These are phyloP conservation scores for Ustilago sp. DNA, from an alignment of 1,284 basidiomycete genomes.

Conservation along the genomic window DNA sequence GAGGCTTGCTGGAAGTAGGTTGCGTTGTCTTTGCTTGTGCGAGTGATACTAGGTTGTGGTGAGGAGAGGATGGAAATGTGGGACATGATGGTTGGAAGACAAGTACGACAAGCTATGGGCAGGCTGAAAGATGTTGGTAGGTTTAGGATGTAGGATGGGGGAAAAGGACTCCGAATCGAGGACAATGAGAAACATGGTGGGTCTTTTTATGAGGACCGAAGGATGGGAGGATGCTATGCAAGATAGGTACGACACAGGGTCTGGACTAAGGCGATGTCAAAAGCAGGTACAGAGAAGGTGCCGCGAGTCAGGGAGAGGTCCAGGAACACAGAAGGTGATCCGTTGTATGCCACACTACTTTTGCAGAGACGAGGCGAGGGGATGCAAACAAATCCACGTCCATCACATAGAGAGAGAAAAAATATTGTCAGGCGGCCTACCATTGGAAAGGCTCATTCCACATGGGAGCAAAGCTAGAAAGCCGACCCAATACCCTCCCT, in stretches of 20 bases:
- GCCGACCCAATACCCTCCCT: background rate
- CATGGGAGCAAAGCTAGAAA: background rate
- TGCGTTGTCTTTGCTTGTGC: conserved; percentile 20
- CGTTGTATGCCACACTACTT: background rate
- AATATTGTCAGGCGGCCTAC: background rate
- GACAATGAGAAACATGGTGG: conserved; percentile 8
- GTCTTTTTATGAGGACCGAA: conserved; percentile 16
- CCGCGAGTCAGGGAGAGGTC: background rate
- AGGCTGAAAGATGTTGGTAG: background rate
- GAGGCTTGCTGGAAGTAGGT: conserved; percentile 21
- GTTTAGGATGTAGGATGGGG: background rate
- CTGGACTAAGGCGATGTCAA: conserved; percentile 19
- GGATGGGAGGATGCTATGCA: conserved; percentile 4
- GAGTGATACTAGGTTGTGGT: conserved; percentile 21
- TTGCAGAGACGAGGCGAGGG: background rate
- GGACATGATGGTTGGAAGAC: conserved; percentile 34
- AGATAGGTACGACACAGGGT: conserved; percentile 18
- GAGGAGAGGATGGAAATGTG: conserved; percentile 29
- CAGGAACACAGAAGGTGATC: background rate
- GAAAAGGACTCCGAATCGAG: conserved; percentile 28
- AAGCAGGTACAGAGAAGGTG: conserved; percentile 18
- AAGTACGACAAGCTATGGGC: background rate
- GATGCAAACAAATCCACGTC: conserved; percentile 9
- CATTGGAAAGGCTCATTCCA: conserved; percentile 2
- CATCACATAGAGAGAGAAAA: background rate